Evolutionary conservation across 495 filamentous ascomycete species (phyloP).

Genomic region (Saxispiralis lemnorum): DNA sequence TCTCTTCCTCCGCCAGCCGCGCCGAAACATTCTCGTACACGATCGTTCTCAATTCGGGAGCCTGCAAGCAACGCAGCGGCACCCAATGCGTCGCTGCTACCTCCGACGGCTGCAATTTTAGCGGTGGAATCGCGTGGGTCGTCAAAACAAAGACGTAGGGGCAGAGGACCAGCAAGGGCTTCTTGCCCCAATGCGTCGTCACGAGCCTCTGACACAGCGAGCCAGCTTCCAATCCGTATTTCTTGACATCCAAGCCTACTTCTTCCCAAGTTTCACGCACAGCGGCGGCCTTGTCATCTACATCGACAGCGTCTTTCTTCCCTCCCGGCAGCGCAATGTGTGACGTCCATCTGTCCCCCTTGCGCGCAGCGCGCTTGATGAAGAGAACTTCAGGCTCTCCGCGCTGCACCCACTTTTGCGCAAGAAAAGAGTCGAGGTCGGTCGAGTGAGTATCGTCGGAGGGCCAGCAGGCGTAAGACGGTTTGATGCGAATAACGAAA

Average conservation of each 20-base stretch:
- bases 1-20: constrained; percentile 37
- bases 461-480: constrained; percentile 40
- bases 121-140: constrained; percentile 35
- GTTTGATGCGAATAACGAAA: constrained; percentile 50
- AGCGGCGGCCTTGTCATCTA: constrained; percentile 44
- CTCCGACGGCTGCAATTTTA: constrained; percentile 53
- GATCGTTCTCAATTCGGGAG: constrained; percentile 42
- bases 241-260: constrained; percentile 46
- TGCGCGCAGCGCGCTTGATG: constrained; percentile 56
- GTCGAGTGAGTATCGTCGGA: constrained; percentile 19
- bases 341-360: constrained; percentile 58
- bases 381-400: constrained; percentile 63
- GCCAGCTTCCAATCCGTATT: constrained; percentile 40
- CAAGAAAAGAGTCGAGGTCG: constrained; percentile 44
- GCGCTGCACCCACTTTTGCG: constrained; percentile 50
- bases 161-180: constrained; percentile 67
- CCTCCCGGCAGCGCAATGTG: constrained; percentile 64
- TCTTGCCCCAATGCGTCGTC: constrained; percentile 53
- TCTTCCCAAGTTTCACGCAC: constrained; percentile 56
- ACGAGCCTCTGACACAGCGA: constrained; percentile 58
- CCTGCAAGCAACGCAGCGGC: constrained; percentile 44
- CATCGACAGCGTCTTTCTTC: constrained; percentile 51
- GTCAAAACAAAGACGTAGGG: constrained; percentile 55
- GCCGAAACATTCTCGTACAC: constrained; percentile 50
- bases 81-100: constrained; percentile 67